Conservation (phyloP, 2,329 filamentous ascomycete genomes). For the Ciborinia camelliae region DNA sequence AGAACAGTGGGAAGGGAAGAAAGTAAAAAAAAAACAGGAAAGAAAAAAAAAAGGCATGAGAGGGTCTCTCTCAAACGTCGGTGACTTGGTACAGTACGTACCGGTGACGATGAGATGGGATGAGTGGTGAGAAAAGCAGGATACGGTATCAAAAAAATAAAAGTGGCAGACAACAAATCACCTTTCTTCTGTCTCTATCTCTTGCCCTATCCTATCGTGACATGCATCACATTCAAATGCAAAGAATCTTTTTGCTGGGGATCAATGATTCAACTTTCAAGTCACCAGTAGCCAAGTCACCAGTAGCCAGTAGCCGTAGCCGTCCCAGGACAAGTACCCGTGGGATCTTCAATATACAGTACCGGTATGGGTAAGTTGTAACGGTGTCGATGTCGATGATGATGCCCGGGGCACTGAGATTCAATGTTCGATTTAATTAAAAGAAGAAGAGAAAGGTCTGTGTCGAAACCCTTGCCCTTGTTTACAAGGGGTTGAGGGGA, state of each 20-base stretch:
- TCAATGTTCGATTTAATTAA: no score
- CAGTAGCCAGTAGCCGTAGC: no score
- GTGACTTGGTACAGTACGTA: not conserved
- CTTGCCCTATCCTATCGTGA: conserved; percentile 13
- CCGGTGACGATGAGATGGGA: not conserved
- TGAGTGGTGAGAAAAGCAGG: not conserved
- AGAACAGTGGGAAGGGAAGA: not conserved
- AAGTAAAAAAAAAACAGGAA: not conserved
- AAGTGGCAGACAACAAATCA: not conserved
- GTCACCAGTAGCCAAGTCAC: no score
- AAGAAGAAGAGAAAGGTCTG: no score
- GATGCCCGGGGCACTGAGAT: not conserved
- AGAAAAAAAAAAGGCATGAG: not conserved
- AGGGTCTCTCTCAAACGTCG: not conserved
- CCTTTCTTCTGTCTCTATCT: not conserved
- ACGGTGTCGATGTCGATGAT: no score
- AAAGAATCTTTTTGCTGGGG: no score
- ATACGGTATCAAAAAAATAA: not conserved
- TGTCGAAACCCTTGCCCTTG: conserved; percentile 6
- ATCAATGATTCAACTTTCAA: no score
- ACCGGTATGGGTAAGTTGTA: no score
- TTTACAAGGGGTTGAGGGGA: conserved; percentile 4
- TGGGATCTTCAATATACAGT: conserved; percentile 3
- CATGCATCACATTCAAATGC: no score
- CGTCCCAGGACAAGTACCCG: no score